phyloP scores from a whole-genome alignment of 305 asterid species.

The Solanum hybrid region DNA sequence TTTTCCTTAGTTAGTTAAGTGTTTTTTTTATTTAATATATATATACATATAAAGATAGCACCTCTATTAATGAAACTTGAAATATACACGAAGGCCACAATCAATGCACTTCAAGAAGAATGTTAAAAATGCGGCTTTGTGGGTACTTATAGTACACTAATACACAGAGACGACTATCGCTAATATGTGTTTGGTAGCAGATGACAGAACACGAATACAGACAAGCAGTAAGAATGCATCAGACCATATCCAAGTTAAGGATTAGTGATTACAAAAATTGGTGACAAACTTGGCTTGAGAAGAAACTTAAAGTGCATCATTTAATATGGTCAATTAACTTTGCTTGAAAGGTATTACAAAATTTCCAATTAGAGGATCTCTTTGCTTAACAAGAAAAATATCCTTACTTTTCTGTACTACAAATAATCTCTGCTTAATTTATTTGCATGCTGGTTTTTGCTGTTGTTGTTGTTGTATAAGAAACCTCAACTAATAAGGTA shows the following conservation, averaged over 20 bases:
- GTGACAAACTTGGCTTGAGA: neutral
- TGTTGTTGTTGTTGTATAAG: neutral
- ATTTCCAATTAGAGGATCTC: neutral
- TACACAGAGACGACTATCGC: neutral
- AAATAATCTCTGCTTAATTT: neutral
- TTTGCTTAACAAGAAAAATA: neutral
- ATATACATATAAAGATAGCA: neutral
- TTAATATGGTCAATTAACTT: neutral
- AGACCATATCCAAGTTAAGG: neutral
- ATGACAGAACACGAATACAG: neutral
- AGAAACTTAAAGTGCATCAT: neutral
- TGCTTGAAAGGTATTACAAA: neutral
- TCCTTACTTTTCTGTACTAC: neutral
- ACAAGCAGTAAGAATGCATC: neutral
- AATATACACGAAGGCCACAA: neutral
- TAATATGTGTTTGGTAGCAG: neutral
- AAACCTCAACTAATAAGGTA: neutral
- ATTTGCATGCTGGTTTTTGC: neutral
- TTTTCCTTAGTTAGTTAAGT: neutral
- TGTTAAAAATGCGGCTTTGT: neutral
- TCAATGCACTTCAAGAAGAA: neutral
- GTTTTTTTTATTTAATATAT: neutral
- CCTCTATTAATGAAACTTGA: neutral
- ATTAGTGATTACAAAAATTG: neutral
- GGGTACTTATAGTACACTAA: neutral